These are phyloP conservation scores for Datura wrightii DNA, from an alignment of 257 asterid genomes.

Conservation along the genomic window DNA sequence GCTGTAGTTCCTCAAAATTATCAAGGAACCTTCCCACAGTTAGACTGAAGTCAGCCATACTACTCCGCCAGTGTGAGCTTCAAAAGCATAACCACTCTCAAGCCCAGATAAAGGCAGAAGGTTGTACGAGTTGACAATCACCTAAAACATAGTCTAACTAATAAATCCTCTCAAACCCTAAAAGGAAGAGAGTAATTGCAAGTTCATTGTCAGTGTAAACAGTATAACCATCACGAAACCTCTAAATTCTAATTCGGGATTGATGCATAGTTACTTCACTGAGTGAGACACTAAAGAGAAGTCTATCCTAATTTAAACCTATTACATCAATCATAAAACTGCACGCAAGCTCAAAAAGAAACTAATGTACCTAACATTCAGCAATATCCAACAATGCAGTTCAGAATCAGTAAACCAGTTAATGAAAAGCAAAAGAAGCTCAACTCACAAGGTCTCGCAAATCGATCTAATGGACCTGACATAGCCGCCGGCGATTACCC, in stretches of 20 bases:
- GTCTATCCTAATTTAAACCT: neutral
- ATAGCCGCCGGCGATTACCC: conserved; percentile 30
- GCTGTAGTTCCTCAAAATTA: neutral
- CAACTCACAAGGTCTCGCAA: conserved; percentile 53
- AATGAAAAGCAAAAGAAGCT: neutral
- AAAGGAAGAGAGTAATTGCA: neutral
- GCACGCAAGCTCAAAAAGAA: neutral
- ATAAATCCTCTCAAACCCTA: neutral
- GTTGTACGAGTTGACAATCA: neutral
- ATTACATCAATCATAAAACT: neutral
- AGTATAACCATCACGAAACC: neutral
- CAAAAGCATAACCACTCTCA: neutral
- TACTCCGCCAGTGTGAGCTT: neutral
- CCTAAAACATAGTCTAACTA: conserved; percentile 17
- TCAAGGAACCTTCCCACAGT: neutral
- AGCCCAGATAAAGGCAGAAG: neutral
- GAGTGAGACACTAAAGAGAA: neutral
- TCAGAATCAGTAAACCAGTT: neutral
- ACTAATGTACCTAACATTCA: neutral
- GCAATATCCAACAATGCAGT: neutral
- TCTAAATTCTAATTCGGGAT: neutral
- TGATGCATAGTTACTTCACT: neutral
- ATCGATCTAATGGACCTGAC: conserved; percentile 53
- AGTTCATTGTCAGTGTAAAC: neutral
- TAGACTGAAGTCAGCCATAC: neutral